Evolutionary conservation across 2,329 filamentous ascomycete genomes (phyloP), one percentile per base, ranked within the genome.

Genomic region (Aspergillus sp.): DNA sequence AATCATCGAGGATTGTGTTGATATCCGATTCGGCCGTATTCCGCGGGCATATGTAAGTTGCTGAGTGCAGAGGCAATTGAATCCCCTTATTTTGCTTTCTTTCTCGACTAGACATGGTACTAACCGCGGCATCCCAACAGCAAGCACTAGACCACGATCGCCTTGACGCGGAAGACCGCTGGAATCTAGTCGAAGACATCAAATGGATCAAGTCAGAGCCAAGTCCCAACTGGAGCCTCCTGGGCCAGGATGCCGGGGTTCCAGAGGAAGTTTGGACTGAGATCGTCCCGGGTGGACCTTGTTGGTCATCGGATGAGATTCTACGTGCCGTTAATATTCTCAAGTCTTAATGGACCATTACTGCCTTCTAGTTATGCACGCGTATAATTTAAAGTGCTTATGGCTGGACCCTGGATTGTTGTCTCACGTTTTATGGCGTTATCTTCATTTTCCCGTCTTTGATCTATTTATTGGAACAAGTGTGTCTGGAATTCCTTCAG

Each of bases 141-240:
- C 41, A 76, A 70, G 63, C 69, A 34, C 58, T 73, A 44, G 60
- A 70, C 17, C 68, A 73, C 30, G 70, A 71, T 56, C 65, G 67
- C 34, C 63, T 65, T 3, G 65, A 73, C 30, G 61, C 71, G 6
- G 65, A 70, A 54, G 93, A 96, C 71, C 84, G 89, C 67, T 99
- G 91, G 91, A 84, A 93, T 66, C 86, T 95, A 68, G 90, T 98
- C 15, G 91, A 98, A 73, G 95, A 99, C 73, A 99, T 99, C 81
- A 96, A 96, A 76, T 98, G 95, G 95, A 83, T 97, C 62, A 96
- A 93, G 74, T 82, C 84, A 15, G 91, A 90, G 57, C 85, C 86
- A 30, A 97, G 91, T 70, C 95, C 95, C 2, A 93, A 99, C 70
- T 99, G 93, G 91, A 84, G 80, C 34, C 75, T 91, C 2, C 66